phyloP scores from a whole-genome alignment of 73 alveolate species.

The Stentor roeselii region DNA sequence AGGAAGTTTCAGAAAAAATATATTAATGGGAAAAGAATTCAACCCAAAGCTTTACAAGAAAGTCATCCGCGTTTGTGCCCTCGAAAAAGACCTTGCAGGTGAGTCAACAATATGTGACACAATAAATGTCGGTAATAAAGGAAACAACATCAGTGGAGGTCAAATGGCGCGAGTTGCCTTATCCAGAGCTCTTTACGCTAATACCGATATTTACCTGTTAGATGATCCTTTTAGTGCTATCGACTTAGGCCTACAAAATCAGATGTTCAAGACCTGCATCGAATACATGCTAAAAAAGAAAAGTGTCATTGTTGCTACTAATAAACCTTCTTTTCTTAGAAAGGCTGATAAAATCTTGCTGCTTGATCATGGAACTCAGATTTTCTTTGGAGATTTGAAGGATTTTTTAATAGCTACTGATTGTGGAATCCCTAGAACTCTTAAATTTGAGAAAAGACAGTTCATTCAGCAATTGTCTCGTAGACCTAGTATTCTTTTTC shows the following conservation, averaged over 20 bases:
- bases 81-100: conserved; percentile 53
- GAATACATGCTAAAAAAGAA: conserved; percentile 40
- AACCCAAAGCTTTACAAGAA: conserved; percentile 56
- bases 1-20: not conserved
- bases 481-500: too few relatives aligned
- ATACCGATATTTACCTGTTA: conserved; percentile 63
- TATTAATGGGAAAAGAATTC: conserved; percentile 42
- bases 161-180: conserved; percentile 81
- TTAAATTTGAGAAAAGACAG: too few relatives aligned
- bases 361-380: conserved; percentile 27
- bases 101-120: conserved; percentile 64
- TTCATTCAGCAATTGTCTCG: too few relatives aligned
- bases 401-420: too few relatives aligned
- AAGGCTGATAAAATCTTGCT: conserved; percentile 21
- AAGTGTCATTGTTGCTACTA: conserved; percentile 55
- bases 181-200: conserved; percentile 81
- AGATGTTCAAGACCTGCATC: conserved; percentile 41
- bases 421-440: too few relatives aligned
- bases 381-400: too few relatives aligned
- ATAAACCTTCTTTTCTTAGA: conserved; percentile 8
- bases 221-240: conserved; percentile 71
- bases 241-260: conserved; percentile 56
- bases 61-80: conserved; percentile 58
- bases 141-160: conserved; percentile 82
- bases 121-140: conserved; percentile 51